Evolutionary conservation across 768 basidiomycete species (phyloP).

Genomic region (Holtermanniella nyarrowii): DNA sequence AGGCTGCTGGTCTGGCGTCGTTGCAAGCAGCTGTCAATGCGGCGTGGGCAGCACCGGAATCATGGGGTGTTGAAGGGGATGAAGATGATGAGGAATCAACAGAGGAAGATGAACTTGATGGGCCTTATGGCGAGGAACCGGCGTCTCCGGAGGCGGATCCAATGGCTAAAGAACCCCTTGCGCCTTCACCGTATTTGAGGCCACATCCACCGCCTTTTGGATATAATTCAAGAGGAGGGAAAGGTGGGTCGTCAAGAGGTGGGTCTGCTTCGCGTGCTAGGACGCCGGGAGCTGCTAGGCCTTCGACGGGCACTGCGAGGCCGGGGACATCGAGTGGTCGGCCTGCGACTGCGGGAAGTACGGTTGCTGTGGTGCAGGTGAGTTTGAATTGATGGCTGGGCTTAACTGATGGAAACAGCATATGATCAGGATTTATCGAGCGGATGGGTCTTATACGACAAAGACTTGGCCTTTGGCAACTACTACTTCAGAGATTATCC

Average conservation of each 20-base stretch:
- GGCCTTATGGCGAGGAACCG: slow-evolving; percentile 10
- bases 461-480: slow-evolving; percentile 54
- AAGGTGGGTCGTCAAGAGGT: slow-evolving; percentile 7
- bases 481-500: slow-evolving; percentile 59
- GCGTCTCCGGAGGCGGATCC: neutral
- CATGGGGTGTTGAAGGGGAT: slow-evolving; percentile 46
- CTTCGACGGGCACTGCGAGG: slow-evolving; percentile 20
- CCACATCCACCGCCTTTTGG: slow-evolving; percentile 31
- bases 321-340: slow-evolving; percentile 19
- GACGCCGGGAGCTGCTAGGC: slow-evolving; percentile 8
- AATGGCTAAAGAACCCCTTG: neutral
- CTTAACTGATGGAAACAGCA: slow-evolving; percentile 37
- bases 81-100: slow-evolving; percentile 30
- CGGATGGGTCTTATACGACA: slow-evolving; percentile 62
- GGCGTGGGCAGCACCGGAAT: slow-evolving; percentile 46
- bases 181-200: slow-evolving; percentile 2
- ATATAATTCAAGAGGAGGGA: slow-evolving; percentile 15
- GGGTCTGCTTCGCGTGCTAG: too few relatives aligned
- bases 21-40: slow-evolving; percentile 15
- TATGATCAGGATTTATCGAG: slow-evolving; percentile 65
- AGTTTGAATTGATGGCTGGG: slow-evolving; percentile 4
- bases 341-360: slow-evolving; percentile 33
- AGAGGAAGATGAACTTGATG: slow-evolving; percentile 15
- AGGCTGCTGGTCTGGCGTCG: neutral
- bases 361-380: slow-evolving; percentile 10